phyloP scores from a whole-genome alignment of 768 basidiomycete genomes.

The Rhizopogon sp. region DNA sequence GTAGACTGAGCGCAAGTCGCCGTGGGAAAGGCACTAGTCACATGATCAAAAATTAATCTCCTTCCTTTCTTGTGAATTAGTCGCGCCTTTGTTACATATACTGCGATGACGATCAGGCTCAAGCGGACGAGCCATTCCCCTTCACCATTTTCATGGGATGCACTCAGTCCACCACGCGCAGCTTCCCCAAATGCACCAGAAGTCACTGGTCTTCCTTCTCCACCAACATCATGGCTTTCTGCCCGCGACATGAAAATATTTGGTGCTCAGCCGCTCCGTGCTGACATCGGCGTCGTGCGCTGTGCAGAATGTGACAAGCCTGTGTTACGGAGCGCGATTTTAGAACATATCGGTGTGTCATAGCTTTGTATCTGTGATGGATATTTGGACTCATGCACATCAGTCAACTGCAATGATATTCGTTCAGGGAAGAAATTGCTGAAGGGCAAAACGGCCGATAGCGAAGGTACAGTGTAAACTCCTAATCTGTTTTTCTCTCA shows the following conservation, averaged over 20 bases:
- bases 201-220: slow-evolving; percentile 48
- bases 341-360: slow-evolving; percentile 71
- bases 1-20: not conserved
- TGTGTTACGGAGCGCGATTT: slow-evolving; percentile 66
- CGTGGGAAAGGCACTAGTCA: not conserved
- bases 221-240: slow-evolving; percentile 82
- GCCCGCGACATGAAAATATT: slow-evolving; percentile 87
- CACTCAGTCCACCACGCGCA: slow-evolving; percentile 25
- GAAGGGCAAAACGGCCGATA: slow-evolving; percentile 49
- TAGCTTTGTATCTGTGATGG: not conserved
- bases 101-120: slow-evolving; percentile 38
- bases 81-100: not conserved
- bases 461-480: slow-evolving; percentile 34
- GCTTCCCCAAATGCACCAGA: slow-evolving; percentile 30
- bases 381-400: slow-evolving; percentile 6
- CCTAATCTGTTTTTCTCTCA: not conserved
- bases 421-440: slow-evolving; percentile 48
- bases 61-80: not conserved
- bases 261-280: slow-evolving; percentile 69
- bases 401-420: slow-evolving; percentile 61
- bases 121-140: slow-evolving; percentile 38
- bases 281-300: slow-evolving; percentile 60
- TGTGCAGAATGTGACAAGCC: slow-evolving; percentile 85
- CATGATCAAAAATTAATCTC: not conserved
- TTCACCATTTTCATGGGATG: slow-evolving; percentile 64